Conservation (phyloP, 1,284 basidiomycete genomes). For the Trichosporon sp. region DNA sequence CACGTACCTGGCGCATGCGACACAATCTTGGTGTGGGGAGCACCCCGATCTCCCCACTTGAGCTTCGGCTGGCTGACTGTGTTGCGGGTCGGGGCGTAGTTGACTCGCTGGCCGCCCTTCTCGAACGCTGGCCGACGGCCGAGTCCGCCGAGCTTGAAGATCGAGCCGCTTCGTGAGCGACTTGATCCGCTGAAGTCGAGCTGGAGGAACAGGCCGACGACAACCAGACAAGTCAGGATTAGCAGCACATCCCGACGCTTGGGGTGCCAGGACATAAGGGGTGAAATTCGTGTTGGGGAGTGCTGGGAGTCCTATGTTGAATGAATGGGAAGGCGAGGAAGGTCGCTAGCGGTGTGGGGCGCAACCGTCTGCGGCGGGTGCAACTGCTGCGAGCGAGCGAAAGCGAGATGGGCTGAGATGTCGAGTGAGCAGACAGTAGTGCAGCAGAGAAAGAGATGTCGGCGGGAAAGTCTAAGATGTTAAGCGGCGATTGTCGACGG, state of each 20-base stretch:
- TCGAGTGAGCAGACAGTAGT: not conserved
- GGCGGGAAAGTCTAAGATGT: not conserved
- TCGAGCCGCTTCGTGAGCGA: slow-evolving; percentile 18
- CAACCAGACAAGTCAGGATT: slow-evolving; percentile 45
- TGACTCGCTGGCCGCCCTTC: slow-evolving; percentile 15
- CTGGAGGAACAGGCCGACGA: slow-evolving; percentile 52
- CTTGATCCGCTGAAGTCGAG: slow-evolving; percentile 40
- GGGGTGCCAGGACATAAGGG: slow-evolving; percentile 41
- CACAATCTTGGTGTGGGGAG: slow-evolving; percentile 47
- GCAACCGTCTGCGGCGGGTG: not conserved
- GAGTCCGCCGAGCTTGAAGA: slow-evolving; percentile 39
- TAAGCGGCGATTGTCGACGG: not conserved
- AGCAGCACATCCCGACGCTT: slow-evolving; percentile 53
- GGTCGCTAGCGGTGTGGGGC: not conserved
- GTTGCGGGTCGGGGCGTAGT: slow-evolving; percentile 20
- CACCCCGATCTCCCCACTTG: slow-evolving; percentile 49
- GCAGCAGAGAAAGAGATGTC: not conserved
- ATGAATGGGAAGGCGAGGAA: not conserved
- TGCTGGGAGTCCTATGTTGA: slow-evolving; percentile 6
- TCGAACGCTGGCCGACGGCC: slow-evolving; percentile 17
- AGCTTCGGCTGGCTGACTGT: slow-evolving; percentile 42
- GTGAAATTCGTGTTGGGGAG: not conserved
- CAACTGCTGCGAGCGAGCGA: not conserved
- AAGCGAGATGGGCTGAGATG: not conserved
- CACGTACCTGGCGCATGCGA: slow-evolving; percentile 56